Evolutionary conservation across 1,284 basidiomycete species (phyloP).

Genomic region (Sanghuangporus weigelae): DNA sequence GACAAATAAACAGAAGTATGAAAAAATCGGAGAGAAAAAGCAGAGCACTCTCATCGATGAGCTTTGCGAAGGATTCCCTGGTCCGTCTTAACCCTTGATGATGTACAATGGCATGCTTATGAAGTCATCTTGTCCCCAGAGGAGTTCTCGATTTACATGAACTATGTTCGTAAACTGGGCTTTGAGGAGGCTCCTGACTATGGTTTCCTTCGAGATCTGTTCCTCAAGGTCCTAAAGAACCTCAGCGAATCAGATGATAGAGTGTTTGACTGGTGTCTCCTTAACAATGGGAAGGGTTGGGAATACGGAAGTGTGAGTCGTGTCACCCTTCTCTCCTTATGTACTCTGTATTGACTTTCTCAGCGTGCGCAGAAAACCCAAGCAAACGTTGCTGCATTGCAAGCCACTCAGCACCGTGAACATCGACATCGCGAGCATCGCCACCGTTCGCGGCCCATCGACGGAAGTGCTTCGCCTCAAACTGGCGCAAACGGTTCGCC

Average conservation of each 20-base stretch:
- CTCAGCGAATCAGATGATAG: conserved; percentile 89
- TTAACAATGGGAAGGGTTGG: conserved; percentile 88
- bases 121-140: conserved; percentile 41
- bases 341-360: conserved; percentile 17
- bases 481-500: conserved; percentile 34
- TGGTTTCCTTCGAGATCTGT: conserved; percentile 93
- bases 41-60: conserved; percentile 91
- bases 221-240: conserved; percentile 88
- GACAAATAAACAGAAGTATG: conserved; percentile 98
- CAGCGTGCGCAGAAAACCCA: conserved; percentile 32
- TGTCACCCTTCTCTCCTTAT: conserved; percentile 5
- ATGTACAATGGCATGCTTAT: not conserved
- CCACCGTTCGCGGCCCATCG: conserved; percentile 50
- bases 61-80: conserved; percentile 94
- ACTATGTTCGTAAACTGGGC: conserved; percentile 92
- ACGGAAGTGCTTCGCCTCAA: conserved; percentile 38
- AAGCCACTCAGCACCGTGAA: conserved; percentile 49
- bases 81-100: conserved; percentile 42
- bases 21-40: conserved; percentile 98
- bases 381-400: conserved; percentile 40
- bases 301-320: conserved; percentile 67
- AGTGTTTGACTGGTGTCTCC: conserved; percentile 94
- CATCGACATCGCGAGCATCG: conserved; percentile 53
- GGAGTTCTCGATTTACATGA: conserved; percentile 96
- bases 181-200: conserved; percentile 98